Evolutionary conservation across 2,329 filamentous ascomycete genomes (phyloP), one percentile per base, ranked within the genome.

Genomic region (Tympanopsis confertula): DNA sequence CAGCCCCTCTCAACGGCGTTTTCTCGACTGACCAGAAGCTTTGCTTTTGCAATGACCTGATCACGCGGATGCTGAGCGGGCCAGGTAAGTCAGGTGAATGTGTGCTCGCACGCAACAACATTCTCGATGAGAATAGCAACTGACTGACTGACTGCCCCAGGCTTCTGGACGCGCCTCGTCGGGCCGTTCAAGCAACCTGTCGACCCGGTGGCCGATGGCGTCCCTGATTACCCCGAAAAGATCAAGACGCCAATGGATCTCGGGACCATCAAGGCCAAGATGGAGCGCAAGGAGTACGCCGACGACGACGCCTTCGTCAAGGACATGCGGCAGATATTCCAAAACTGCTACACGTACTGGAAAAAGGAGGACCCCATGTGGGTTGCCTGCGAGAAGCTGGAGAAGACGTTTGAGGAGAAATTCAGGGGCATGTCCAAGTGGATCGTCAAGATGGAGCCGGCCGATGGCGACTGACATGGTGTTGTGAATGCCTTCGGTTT

Each of bases 341-440:
- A 65, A 19, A 80, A 79, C 51, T 78, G 73, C 52, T 78, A 72
- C 52, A 68, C 65, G n/a, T 80, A 79, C 54, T 78, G 74, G 70
- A 68, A 60, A 35, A 63, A 65, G 42, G 61, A 62, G 19, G 68
- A 74, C 36, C 61, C 63, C 0, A 74, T 78, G 58, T 77, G 66
- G 57, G 49, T 51, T 1, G 63, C 68, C 1, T 73, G 73, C 42
- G 63, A 74, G 54, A 68, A 66, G 43, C 66, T 80, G 37, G 67
- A 79, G 51, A 71, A 69, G 47, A 64, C 62, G 10, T 67, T 73
- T 43, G 72, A 74, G 48, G 67, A 78, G 46, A 78, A 78, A 54
- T 79, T 66, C 47, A 56, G 57, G 0, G 62, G 68, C 41, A 75
- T 78, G 67, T 61, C 66, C 45, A 75, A 75, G 49, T 78, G 71